Base-by-base conservation (phyloP, 257 asterid genomes). In the Solanum lycopersicoides region DNA sequence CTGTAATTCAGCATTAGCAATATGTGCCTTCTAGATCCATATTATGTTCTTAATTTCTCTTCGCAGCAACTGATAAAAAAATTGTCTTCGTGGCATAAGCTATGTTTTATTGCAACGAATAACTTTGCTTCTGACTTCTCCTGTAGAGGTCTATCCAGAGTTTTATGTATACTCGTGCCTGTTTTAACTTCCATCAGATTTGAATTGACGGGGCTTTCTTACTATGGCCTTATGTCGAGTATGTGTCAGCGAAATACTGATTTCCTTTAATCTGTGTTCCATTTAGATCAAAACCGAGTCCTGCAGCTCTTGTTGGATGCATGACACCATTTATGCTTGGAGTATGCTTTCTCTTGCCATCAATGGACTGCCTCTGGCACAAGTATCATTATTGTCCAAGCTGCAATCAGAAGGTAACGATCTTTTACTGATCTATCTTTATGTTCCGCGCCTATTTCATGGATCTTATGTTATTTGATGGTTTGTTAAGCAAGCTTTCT, bases 251-350 rank as follows among this genome's bases (percentile, higher is more conserved):
- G 76, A 21, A 16, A 35, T 35, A 50, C 28, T 59, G 20, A 69
- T 9, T 39, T 83, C 25, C 53, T 39, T 10, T 47, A 23, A 65
- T 37, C 25, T 9, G 16, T 42, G 47, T 65, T 66, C 25, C 42
- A 50, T 66, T 87, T 88, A 97, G 98, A 91, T 95, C 98, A 66
- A 95, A 94, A 89, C 96, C 93, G 30, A 95, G 98, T 92, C 89
- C 93, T 84, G 98, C 99, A 0, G 99, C 98, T 30, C 86, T 91
- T 76, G 98, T 97, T 80, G 99, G 96, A 69, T 97, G 99, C 88
- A 94, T 97, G 98, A 95, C 94, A 97, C 99, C 99, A 74, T 86
- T 95, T 92, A 93, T 95, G 98, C 97, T 95, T 44, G 98, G 98
- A 50, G 86, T 93, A 84, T 97, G 98, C 90, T 97, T 94, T 92